Evolutionary conservation across 345 rosid genomes (phyloP).

Genomic region (Euclidium syriacum): DNA sequence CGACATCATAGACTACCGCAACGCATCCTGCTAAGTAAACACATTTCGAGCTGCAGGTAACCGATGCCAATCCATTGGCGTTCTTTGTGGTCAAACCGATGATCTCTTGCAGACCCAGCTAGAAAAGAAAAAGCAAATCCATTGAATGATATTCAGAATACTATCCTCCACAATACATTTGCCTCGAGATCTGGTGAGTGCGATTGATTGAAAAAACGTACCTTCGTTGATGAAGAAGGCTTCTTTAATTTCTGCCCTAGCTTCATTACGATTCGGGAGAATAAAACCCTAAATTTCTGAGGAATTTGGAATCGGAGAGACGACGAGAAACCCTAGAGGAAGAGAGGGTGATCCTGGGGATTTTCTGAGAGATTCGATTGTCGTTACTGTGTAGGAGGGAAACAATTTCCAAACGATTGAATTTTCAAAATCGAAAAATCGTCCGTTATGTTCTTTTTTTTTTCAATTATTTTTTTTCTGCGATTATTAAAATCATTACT

Average conservation of each 20-base stretch:
- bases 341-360: slow-evolving; percentile 11
- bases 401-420: background rate
- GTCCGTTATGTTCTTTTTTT: no score
- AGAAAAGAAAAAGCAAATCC: background rate
- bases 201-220: slow-evolving; percentile 15
- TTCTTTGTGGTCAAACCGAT: slow-evolving; percentile 65
- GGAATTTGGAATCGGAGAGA: background rate
- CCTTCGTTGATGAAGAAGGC: slow-evolving; percentile 50
- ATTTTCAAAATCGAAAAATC: background rate
- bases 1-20: slow-evolving; percentile 56
- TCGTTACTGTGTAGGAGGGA: slow-evolving; percentile 26
- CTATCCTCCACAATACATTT: background rate
- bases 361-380: background rate
- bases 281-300: background rate
- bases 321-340: slow-evolving; percentile 23
- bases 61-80: slow-evolving; percentile 63
- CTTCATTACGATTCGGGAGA: slow-evolving; percentile 35
- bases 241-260: slow-evolving; percentile 42
- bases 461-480: no score
- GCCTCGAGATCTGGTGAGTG: slow-evolving; percentile 3
- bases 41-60: slow-evolving; percentile 34
- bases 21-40: slow-evolving; percentile 79
- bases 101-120: slow-evolving; percentile 59
- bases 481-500: no score
- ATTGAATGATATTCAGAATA: background rate